These are phyloP conservation scores for Boletales sp. DNA, from an alignment of 768 basidiomycete genomes.

Conservation along the genomic window DNA sequence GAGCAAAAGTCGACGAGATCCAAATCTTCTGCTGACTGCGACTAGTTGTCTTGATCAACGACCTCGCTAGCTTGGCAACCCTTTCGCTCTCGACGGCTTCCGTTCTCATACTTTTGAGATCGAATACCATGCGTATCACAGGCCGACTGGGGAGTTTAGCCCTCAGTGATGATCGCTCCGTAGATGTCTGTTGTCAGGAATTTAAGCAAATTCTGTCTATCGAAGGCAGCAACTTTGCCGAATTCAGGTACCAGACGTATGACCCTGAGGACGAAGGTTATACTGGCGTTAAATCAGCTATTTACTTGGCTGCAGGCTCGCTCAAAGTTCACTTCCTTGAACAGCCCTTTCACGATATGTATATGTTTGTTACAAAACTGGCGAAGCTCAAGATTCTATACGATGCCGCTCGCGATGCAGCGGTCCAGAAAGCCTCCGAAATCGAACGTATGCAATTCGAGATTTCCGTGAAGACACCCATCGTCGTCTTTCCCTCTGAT, in stretches of 20 bases:
- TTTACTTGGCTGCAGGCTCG: slow-evolving; percentile 83
- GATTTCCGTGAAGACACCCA: slow-evolving; percentile 87
- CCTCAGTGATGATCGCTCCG: slow-evolving; percentile 67
- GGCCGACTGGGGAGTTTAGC: slow-evolving; percentile 83
- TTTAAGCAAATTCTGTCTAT: slow-evolving; percentile 90
- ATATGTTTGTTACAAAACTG: slow-evolving; percentile 77
- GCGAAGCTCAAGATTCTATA: slow-evolving; percentile 91
- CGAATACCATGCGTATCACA: slow-evolving; percentile 70
- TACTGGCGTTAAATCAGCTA: slow-evolving; percentile 76
- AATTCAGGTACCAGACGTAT: slow-evolving; percentile 91
- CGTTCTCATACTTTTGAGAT: slow-evolving; percentile 69
- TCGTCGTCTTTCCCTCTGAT: slow-evolving; percentile 81
- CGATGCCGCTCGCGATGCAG: slow-evolving; percentile 89
- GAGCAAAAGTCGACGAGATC: slow-evolving; percentile 15
- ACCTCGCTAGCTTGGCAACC: slow-evolving; percentile 69
- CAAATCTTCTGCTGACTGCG: slow-evolving; percentile 8
- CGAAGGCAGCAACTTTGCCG: slow-evolving; percentile 90
- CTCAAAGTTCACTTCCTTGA: slow-evolving; percentile 87
- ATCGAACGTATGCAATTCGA: slow-evolving; percentile 94
- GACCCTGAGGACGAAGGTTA: slow-evolving; percentile 68
- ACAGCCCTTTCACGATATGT: slow-evolving; percentile 85
- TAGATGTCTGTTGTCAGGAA: slow-evolving; percentile 48
- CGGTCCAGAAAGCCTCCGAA: slow-evolving; percentile 88
- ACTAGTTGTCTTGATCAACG: slow-evolving; percentile 75
- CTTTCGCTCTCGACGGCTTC: slow-evolving; percentile 88